These are phyloP conservation scores for Apophysomyces ossiformis DNA, from an alignment of 371 early-diverging fungal species.

Conservation along the genomic window DNA sequence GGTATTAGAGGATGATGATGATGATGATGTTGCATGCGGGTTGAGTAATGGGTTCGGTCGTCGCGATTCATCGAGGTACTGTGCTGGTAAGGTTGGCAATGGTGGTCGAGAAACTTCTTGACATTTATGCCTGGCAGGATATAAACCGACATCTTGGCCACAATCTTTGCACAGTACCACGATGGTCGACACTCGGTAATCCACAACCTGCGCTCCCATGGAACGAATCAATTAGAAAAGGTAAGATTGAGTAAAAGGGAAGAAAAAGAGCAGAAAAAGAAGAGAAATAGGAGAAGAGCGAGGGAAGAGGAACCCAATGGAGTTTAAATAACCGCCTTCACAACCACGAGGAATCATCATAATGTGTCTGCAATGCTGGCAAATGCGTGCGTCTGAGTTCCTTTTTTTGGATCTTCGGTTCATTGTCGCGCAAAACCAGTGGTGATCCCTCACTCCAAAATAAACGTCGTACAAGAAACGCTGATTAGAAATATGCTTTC, in stretches of 20 bases:
- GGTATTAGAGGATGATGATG: constrained; percentile 22
- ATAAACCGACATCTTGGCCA: constrained; percentile 69
- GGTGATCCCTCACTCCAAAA: constrained; percentile 1
- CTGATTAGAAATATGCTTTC: too few species aligned
- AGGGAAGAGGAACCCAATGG: not conserved
- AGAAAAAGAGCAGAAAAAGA: constrained; percentile 14
- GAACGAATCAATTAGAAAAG: not conserved
- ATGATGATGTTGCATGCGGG: constrained; percentile 22
- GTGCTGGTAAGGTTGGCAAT: constrained; percentile 46
- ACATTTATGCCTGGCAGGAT: constrained; percentile 72
- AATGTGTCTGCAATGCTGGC: too few species aligned
- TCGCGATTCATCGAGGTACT: constrained; percentile 19
- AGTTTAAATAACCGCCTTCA: constrained; percentile 4
- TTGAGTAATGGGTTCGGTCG: constrained; percentile 1
- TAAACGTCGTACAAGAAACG: not conserved
- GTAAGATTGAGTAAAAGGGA: not conserved
- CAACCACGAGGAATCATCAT: constrained; percentile 5
- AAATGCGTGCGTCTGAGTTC: not conserved
- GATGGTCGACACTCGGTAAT: constrained; percentile 69
- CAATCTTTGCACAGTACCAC: constrained; percentile 73
- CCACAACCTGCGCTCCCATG: constrained; percentile 56
- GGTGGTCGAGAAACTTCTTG: constrained; percentile 47
- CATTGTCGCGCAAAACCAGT: not conserved
- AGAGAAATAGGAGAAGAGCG: constrained; percentile 7
- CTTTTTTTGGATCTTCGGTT: constrained; percentile 1